Percentiles rank a stretch among this genome's conserved stretches.
These are phyloP conservation scores for Lagenidium giganteum DNA, from an alignment of 352 stramenopile species.

Conservation along the genomic window DNA sequence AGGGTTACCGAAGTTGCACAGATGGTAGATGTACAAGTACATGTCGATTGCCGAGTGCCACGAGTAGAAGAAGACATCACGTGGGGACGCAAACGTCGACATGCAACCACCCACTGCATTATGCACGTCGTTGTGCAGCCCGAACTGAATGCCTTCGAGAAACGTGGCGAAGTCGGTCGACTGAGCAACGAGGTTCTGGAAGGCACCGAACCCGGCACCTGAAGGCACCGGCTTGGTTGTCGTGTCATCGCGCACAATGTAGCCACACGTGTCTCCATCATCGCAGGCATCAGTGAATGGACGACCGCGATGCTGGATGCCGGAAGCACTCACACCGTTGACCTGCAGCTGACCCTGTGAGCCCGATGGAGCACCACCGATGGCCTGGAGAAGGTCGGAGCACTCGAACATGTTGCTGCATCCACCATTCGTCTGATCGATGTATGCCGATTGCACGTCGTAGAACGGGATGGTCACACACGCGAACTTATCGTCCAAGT, in stretches of 20 bases:
- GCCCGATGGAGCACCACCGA: slow-evolving; percentile 30
- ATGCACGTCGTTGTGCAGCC: slow-evolving; percentile 59
- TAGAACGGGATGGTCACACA: slow-evolving; percentile 82
- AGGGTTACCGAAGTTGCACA: slow-evolving; percentile 49
- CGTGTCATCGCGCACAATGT: slow-evolving; percentile 38
- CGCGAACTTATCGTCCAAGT: slow-evolving; percentile 43
- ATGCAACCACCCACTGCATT: slow-evolving; percentile 49
- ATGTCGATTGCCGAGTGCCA: slow-evolving; percentile 66
- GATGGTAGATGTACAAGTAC: slow-evolving; percentile 57
- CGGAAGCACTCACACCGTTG: slow-evolving; percentile 26
- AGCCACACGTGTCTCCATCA: slow-evolving; percentile 34
- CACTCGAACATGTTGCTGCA: slow-evolving; percentile 62
- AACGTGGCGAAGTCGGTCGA: slow-evolving; percentile 56
- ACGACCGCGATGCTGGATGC: slow-evolving; percentile 21
- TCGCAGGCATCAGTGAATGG: slow-evolving; percentile 36
- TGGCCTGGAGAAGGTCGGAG: slow-evolving; percentile 44
- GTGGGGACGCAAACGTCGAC: slow-evolving; percentile 36
- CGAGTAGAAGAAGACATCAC: slow-evolving; percentile 67
- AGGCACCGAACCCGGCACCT: slow-evolving; percentile 37
- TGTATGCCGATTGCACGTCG: slow-evolving; percentile 68
- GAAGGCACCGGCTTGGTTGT: slow-evolving; percentile 27
- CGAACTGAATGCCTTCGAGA: slow-evolving; percentile 50
- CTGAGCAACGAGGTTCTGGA: slow-evolving; percentile 43
- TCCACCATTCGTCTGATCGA: slow-evolving; percentile 33
- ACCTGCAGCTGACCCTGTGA: slow-evolving; percentile 12